Evolutionary conservation across 192 early-diverging fungal genomes (phyloP).

Genomic region (Coemansia sp.): DNA sequence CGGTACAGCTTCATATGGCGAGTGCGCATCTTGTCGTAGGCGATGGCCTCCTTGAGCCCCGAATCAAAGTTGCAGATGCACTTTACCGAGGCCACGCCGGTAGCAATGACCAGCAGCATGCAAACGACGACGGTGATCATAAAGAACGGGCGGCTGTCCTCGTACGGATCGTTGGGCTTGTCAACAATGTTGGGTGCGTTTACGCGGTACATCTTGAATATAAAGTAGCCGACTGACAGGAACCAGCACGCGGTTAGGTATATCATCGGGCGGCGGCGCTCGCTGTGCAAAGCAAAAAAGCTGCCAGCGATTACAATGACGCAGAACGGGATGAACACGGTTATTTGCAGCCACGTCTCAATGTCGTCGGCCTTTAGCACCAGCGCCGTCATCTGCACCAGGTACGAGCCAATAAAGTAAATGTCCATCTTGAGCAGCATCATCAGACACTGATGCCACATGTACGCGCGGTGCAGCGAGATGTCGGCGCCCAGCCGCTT

Average conservation of each 20-base stretch:
- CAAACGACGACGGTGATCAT: constrained; percentile 45
- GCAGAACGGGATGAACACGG: constrained; percentile 37
- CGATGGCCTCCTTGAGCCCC: constrained; percentile 46
- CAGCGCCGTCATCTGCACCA: constrained; percentile 56
- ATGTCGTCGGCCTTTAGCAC: constrained; percentile 45
- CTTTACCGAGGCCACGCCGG: constrained; percentile 22
- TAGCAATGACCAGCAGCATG: constrained; percentile 30
- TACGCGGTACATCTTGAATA: constrained; percentile 46
- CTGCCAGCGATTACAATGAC: constrained; percentile 24
- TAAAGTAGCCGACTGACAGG: constrained; percentile 45
- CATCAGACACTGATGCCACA: constrained; percentile 37
- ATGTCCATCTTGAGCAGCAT: constrained; percentile 46
- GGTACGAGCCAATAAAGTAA: constrained; percentile 46
- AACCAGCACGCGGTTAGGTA: constrained; percentile 8
- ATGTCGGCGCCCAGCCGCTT: constrained; percentile 50
- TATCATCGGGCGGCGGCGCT: constrained; percentile 34
- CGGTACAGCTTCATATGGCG: constrained; percentile 28
- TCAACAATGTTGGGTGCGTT: constrained; percentile 18
- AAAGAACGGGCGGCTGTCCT: constrained; percentile 36
- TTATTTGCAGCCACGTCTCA: constrained; percentile 47
- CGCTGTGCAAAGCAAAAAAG: constrained; percentile 28
- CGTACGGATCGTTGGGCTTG: constrained; percentile 39
- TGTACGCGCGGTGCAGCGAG: constrained; percentile 46
- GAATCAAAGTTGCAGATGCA: constrained; percentile 42
- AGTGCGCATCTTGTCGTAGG: constrained; percentile 34